These are phyloP conservation scores for Golubevia sp. DNA, from an alignment of 1,284 basidiomycete species.

Conservation along the genomic window DNA sequence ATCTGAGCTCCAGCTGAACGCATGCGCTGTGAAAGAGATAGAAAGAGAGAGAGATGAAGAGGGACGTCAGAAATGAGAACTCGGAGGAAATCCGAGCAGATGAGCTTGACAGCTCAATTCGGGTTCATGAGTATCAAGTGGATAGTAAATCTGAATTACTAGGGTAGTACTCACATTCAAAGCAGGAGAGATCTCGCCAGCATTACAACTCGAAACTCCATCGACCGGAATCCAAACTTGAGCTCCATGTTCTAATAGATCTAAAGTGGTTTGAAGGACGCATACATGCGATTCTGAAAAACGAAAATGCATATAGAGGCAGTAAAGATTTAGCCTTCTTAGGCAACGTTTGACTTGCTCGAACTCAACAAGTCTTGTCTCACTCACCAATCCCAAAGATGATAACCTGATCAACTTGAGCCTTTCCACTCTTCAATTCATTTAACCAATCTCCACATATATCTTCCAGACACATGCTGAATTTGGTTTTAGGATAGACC, in stretches of 20 bases:
- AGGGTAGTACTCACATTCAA: slow-evolving; percentile 31
- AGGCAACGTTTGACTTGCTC: too few relatives aligned
- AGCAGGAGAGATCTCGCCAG: slow-evolving; percentile 38
- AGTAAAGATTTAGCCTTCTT: too few relatives aligned
- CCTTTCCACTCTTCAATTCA: slow-evolving; percentile 22
- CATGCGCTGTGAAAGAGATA: slow-evolving; percentile 22
- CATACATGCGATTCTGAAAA: slow-evolving; percentile 41
- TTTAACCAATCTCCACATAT: slow-evolving; percentile 22
- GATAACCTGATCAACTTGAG: slow-evolving; percentile 29
- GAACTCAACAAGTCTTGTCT: too few relatives aligned
- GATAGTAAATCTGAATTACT: too few relatives aligned
- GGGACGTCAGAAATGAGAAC: too few relatives aligned
- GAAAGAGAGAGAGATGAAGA: not conserved
- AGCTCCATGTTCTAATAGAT: slow-evolving; percentile 34
- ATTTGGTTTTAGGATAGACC: slow-evolving; percentile 36
- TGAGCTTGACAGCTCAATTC: too few relatives aligned
- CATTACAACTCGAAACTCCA: slow-evolving; percentile 47
- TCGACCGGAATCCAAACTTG: slow-evolving; percentile 44
- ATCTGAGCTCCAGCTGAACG: slow-evolving; percentile 40
- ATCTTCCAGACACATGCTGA: slow-evolving; percentile 41
- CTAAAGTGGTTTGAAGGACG: slow-evolving; percentile 47
- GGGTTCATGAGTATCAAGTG: too few relatives aligned
- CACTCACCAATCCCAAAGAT: slow-evolving; percentile 39
- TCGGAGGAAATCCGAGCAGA: too few relatives aligned
- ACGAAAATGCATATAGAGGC: too few relatives aligned